phyloP scores from a whole-genome alignment of 1,284 basidiomycete genomes.

The Cutaneotrichosporon cutaneum region DNA sequence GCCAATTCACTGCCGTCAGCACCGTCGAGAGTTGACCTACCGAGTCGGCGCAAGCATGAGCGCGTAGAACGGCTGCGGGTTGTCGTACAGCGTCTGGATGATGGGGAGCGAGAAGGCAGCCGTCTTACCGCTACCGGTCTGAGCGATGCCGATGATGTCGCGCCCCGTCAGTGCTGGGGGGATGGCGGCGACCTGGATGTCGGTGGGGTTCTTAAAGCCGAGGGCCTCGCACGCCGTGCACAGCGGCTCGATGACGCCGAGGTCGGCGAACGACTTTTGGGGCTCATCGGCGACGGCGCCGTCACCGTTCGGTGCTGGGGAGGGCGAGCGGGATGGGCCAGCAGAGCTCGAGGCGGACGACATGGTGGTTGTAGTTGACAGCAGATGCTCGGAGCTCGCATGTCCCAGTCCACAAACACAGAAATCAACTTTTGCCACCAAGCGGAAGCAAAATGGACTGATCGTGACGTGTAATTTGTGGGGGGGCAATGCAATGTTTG shows the following conservation, averaged over 20 bases:
- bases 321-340: slow-evolving; percentile 21
- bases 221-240: slow-evolving; percentile 81
- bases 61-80: slow-evolving; percentile 89
- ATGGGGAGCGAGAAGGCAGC: slow-evolving; percentile 97
- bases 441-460: not conserved
- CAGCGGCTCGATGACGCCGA: slow-evolving; percentile 86
- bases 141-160: slow-evolving; percentile 96
- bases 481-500: not conserved
- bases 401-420: not conserved
- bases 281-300: slow-evolving; percentile 17
- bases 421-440: not conserved
- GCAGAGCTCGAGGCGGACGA: slow-evolving; percentile 25
- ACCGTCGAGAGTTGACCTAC: slow-evolving; percentile 38
- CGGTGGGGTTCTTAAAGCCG: slow-evolving; percentile 82
- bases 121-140: slow-evolving; percentile 97
- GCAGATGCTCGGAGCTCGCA: not conserved
- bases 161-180: slow-evolving; percentile 85
- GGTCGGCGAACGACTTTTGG: slow-evolving; percentile 56
- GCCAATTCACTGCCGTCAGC: slow-evolving; percentile 72
- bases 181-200: slow-evolving; percentile 86
- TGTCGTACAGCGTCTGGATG: slow-evolving; percentile 93
- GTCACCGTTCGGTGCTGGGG: slow-evolving; percentile 13
- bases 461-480: slow-evolving; percentile 9
- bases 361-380: slow-evolving; percentile 5
- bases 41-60: slow-evolving; percentile 91